A percentile compares a stretch with the other conserved stretches of the same genome.
These are phyloP conservation scores for Exophiala xenobiotica DNA, from an alignment of 2,329 filamentous ascomycete genomes.

Conservation along the genomic window DNA sequence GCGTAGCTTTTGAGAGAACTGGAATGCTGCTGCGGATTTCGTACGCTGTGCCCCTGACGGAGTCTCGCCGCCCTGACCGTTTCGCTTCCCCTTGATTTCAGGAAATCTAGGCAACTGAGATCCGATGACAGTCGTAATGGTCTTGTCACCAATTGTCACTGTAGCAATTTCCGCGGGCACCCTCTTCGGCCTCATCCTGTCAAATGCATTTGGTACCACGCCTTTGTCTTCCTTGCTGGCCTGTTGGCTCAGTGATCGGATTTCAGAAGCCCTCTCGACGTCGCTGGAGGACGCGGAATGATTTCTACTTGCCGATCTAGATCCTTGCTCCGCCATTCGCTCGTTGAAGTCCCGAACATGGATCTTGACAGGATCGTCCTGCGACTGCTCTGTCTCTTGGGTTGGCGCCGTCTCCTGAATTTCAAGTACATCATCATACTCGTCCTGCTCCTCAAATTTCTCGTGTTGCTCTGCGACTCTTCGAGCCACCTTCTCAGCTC, in stretches of 20 bases:
- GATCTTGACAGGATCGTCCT: constrained; percentile 24
- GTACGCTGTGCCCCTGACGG: neutral
- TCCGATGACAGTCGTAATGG: constrained; percentile 65
- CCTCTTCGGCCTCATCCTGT: constrained; percentile 64
- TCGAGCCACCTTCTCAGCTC: constrained; percentile 15
- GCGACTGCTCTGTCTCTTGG: constrained; percentile 24
- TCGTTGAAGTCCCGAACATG: constrained; percentile 35
- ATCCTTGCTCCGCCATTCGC: constrained; percentile 31
- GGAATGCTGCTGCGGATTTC: constrained; percentile 2
- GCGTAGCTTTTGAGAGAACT: constrained; percentile 26
- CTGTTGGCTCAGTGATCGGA: constrained; percentile 35
- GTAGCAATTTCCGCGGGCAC: constrained; percentile 65
- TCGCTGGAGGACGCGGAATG: neutral
- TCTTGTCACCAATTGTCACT: constrained; percentile 70
- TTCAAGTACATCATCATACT: constrained; percentile 16
- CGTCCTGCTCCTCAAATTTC: constrained; percentile 3
- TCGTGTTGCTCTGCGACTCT: constrained; percentile 9
- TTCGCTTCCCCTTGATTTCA: neutral
- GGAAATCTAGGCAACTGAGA: constrained; percentile 46
- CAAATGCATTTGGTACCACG: constrained; percentile 60
- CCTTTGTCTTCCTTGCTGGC: constrained; percentile 35
- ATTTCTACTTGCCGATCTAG: constrained; percentile 1
- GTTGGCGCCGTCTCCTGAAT: neutral
- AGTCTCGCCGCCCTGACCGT: neutral
- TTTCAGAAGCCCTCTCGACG: constrained; percentile 22